A percentile compares a stretch with the other conserved stretches of the same genome.
Evolutionary conservation across 768 basidiomycete genomes (phyloP).

Genomic region (Calocera viscosa): DNA sequence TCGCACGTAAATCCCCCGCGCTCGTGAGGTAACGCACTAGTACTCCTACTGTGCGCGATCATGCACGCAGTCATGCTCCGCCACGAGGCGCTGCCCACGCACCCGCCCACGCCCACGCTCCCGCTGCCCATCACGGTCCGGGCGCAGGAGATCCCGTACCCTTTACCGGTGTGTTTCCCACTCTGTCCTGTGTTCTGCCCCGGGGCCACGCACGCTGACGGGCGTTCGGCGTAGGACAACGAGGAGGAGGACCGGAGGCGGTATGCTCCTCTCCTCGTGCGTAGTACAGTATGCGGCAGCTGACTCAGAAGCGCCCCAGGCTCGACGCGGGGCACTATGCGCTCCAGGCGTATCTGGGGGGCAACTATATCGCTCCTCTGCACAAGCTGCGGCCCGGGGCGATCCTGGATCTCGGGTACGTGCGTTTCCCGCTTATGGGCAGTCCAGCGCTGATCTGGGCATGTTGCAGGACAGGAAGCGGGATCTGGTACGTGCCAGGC

Average conservation of each 20-base stretch:
- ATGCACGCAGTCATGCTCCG: neutral
- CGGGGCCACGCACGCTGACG: neutral
- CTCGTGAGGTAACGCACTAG: no score
- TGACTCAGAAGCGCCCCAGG: no score
- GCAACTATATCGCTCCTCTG: neutral
- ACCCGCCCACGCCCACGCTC: neutral
- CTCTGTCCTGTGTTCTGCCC: neutral
- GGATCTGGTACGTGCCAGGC: neutral
- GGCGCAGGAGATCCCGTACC: neutral
- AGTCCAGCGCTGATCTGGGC: no score
- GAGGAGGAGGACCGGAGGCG: neutral
- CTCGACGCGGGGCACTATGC: neutral
- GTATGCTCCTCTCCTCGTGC: no score
- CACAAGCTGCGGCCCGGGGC: neutral
- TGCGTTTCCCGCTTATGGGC: neutral
- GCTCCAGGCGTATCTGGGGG: neutral
- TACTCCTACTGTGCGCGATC: no score
- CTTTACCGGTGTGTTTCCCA: neutral
- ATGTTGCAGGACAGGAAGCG: neutral
- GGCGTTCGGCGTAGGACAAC: neutral
- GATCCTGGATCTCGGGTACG: conserved; percentile 2
- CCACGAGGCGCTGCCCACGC: neutral
- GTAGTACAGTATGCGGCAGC: no score
- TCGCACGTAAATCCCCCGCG: no score
- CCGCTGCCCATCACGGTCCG: neutral